These are phyloP conservation scores for Trypanosoma lewisi DNA, from an alignment of 208 protist genomes.

Conservation along the genomic window DNA sequence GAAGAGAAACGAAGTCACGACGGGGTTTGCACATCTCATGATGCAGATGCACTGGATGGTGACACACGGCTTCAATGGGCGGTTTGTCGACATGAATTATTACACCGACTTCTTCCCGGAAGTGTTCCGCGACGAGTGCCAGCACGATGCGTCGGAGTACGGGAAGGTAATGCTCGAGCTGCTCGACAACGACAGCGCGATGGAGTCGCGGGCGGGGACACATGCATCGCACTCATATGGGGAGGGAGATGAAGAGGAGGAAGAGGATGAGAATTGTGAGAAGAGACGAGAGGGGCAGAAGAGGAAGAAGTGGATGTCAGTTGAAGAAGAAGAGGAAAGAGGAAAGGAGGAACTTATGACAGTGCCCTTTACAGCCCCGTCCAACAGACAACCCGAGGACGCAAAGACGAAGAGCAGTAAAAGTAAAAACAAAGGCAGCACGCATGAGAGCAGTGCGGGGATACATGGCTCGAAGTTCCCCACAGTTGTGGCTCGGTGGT, in stretches of 20 bases:
- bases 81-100: conserved; percentile 32
- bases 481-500: conserved; percentile 45
- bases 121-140: conserved; percentile 52
- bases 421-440: background rate
- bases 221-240: background rate
- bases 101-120: conserved; percentile 32
- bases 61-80: conserved; percentile 10
- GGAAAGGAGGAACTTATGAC: background rate
- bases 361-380: background rate
- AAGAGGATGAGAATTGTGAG: background rate
- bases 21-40: conserved; percentile 37
- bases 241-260: background rate
- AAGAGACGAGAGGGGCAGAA: background rate
- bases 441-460: background rate
- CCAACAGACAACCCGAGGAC: background rate
- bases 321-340: background rate
- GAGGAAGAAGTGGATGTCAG: background rate
- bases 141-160: conserved; percentile 80
- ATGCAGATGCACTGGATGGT: conserved; percentile 57
- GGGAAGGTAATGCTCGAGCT: conserved; percentile 57
- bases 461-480: background rate
- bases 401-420: background rate
- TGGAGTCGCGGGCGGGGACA: background rate
- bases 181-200: conserved; percentile 30
- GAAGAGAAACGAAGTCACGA: conserved; percentile 18